A percentile compares a stretch with the other conserved stretches of the same genome.
Conservation (phyloP, 2,329 filamentous ascomycete genomes). For the Aspergillus pseudotamarii region DNA sequence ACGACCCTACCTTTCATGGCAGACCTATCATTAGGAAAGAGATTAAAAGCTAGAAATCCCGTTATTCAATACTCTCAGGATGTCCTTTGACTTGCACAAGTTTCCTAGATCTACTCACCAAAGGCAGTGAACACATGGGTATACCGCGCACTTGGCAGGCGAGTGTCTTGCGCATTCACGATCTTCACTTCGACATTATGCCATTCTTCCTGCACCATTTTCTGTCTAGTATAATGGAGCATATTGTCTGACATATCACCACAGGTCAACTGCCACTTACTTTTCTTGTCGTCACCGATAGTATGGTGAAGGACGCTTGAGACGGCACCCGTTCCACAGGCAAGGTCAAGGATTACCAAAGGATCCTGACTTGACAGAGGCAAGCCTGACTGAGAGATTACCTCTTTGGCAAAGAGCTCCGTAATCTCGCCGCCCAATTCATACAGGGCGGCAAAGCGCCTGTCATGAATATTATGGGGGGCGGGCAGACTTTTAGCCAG, state of each 20-base stretch:
- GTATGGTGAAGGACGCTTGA: slow-evolving; percentile 48
- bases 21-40: slow-evolving; percentile 47
- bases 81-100: too few species aligned
- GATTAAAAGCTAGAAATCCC: slow-evolving; percentile 38
- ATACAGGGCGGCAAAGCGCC: slow-evolving; percentile 29
- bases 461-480: not conserved
- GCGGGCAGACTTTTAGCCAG: too few species aligned
- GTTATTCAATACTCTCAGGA: not conserved
- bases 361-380: slow-evolving; percentile 21
- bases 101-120: slow-evolving; percentile 29
- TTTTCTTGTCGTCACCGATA: slow-evolving; percentile 43
- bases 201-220: slow-evolving; percentile 50
- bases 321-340: slow-evolving; percentile 57
- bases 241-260: slow-evolving; percentile 52
- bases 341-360: slow-evolving; percentile 53
- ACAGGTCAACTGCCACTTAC: slow-evolving; percentile 52
- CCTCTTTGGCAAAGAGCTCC: slow-evolving; percentile 29
- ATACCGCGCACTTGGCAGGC: slow-evolving; percentile 42
- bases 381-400: slow-evolving; percentile 35
- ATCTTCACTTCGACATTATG: slow-evolving; percentile 47
- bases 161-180: slow-evolving; percentile 53
- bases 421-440: slow-evolving; percentile 35
- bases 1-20: slow-evolving; percentile 38
- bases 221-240: slow-evolving; percentile 45
- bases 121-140: slow-evolving; percentile 53